These are phyloP conservation scores for Talaromyces albobiverticillius DNA, from an alignment of 2,329 filamentous ascomycete genomes.

Conservation along the genomic window DNA sequence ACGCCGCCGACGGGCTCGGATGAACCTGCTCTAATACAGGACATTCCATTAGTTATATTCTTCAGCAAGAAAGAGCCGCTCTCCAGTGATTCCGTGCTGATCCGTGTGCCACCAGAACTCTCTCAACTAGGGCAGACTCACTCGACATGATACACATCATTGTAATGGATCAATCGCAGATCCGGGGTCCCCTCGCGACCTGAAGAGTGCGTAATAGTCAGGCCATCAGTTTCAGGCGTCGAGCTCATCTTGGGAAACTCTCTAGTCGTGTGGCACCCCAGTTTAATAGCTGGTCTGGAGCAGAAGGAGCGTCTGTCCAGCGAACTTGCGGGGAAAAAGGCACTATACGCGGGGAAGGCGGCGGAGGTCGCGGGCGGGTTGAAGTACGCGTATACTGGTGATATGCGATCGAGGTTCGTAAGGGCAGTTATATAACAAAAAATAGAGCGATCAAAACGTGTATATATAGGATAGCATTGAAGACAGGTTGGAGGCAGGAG, in stretches of 20 bases:
- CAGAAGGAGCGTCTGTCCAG: neutral
- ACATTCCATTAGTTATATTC: neutral
- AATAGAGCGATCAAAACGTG: neutral
- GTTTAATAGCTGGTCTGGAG: neutral
- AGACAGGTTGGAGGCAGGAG: neutral
- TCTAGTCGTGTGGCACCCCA: neutral
- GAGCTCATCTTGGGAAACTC: neutral
- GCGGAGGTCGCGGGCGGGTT: neutral
- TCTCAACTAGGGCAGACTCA: no score
- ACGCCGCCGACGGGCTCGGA: conserved; percentile 81
- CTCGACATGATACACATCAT: conserved; percentile 92
- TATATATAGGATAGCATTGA: neutral
- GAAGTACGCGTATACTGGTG: neutral
- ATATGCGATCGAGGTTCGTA: neutral
- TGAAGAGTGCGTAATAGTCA: conserved; percentile 43
- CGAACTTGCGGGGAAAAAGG: conserved; percentile 1
- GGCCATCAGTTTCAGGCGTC: conserved; percentile 28
- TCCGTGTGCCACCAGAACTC: neutral
- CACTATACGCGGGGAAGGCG: neutral
- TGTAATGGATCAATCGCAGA: conserved; percentile 82
- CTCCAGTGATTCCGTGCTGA: neutral
- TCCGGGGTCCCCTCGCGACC: conserved; percentile 57
- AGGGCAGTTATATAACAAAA: neutral
- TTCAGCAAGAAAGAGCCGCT: neutral
- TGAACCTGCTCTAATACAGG: conserved; percentile 50